These are phyloP conservation scores for Extremus antarcticus DNA, from an alignment of 495 filamentous ascomycete species.

Conservation along the genomic window DNA sequence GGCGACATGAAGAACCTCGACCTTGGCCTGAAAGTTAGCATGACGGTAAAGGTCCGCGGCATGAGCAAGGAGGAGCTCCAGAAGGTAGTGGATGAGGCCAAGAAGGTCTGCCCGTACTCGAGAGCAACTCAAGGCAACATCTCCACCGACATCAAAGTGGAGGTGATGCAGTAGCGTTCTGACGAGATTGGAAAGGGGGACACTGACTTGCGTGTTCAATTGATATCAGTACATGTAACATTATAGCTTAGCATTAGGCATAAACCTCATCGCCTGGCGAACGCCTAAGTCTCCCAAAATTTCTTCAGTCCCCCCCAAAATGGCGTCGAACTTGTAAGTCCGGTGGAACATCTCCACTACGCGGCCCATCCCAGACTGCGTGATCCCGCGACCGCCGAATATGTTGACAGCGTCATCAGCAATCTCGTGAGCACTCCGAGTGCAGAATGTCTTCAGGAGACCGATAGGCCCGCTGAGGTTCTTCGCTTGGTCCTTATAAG, in stretches of 20 bases:
- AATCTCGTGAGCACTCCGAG: slow-evolving; percentile 66
- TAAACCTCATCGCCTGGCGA: slow-evolving; percentile 67
- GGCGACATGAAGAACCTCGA: slow-evolving; percentile 5
- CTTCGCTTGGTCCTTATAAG: slow-evolving; percentile 64
- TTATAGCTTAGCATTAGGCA: slow-evolving; percentile 73
- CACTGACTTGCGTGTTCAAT: background rate
- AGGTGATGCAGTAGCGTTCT: background rate
- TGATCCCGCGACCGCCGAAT: slow-evolving; percentile 73
- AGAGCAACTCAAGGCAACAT: background rate
- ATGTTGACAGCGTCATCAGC: slow-evolving; percentile 78
- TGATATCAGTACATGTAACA: too few relatives aligned
- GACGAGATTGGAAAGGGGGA: background rate
- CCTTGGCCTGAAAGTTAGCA: slow-evolving; percentile 1
- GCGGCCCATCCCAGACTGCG: slow-evolving; percentile 71
- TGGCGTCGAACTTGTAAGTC: slow-evolving; percentile 83
- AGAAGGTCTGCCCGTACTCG: background rate
- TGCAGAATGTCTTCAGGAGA: slow-evolving; percentile 68
- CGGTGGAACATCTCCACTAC: slow-evolving; percentile 73
- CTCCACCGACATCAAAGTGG: background rate
- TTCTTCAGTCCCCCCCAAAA: slow-evolving; percentile 77
- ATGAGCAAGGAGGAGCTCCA: slow-evolving; percentile 1
- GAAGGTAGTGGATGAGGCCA: background rate
- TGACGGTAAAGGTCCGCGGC: slow-evolving; percentile 3
- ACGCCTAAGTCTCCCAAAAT: slow-evolving; percentile 74
- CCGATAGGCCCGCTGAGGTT: slow-evolving; percentile 73